Conservation (phyloP, 2,329 filamentous ascomycete species). For the Scytalidium sp. region DNA sequence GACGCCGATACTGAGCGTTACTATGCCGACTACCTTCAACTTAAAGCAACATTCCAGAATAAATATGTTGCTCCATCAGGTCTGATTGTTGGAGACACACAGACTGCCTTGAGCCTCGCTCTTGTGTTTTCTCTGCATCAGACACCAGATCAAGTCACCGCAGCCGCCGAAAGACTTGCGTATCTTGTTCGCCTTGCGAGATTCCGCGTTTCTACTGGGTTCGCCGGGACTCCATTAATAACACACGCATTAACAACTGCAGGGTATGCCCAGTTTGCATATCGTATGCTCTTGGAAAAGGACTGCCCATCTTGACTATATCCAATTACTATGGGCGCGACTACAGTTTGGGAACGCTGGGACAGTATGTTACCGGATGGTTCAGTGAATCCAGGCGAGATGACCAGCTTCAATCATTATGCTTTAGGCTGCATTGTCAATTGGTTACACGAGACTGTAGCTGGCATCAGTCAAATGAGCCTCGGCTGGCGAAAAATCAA, state of each 20-base stretch:
- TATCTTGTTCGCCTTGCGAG: slow-evolving; percentile 13
- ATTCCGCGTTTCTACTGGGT: slow-evolving; percentile 26
- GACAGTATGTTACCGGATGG: slow-evolving; percentile 24
- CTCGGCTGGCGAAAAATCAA: slow-evolving; percentile 29
- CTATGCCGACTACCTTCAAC: slow-evolving; percentile 10
- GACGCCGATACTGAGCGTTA: slow-evolving; percentile 23
- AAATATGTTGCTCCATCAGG: slow-evolving; percentile 23
- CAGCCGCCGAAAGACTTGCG: slow-evolving; percentile 15
- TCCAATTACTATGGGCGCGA: slow-evolving; percentile 24
- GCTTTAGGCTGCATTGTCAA: slow-evolving; percentile 19
- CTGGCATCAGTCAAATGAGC: slow-evolving; percentile 24
- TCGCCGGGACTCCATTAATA: slow-evolving; percentile 26
- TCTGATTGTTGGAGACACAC: slow-evolving; percentile 22
- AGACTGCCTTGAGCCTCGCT: slow-evolving; percentile 24
- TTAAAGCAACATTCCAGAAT: slow-evolving; percentile 22
- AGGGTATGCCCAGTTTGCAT: slow-evolving; percentile 20
- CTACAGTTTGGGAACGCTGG: slow-evolving; percentile 25
- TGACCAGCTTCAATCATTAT: slow-evolving; percentile 26
- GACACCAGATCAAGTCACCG: background rate
- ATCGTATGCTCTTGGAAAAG: slow-evolving; percentile 35
- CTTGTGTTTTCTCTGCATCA: slow-evolving; percentile 20
- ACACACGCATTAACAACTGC: slow-evolving; percentile 10
- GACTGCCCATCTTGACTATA: slow-evolving; percentile 29
- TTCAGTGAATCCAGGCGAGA: slow-evolving; percentile 19
- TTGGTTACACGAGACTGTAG: slow-evolving; percentile 25